Evolutionary conservation across 306 rosid species (phyloP).

Genomic region (Ochetophila trinervis): DNA sequence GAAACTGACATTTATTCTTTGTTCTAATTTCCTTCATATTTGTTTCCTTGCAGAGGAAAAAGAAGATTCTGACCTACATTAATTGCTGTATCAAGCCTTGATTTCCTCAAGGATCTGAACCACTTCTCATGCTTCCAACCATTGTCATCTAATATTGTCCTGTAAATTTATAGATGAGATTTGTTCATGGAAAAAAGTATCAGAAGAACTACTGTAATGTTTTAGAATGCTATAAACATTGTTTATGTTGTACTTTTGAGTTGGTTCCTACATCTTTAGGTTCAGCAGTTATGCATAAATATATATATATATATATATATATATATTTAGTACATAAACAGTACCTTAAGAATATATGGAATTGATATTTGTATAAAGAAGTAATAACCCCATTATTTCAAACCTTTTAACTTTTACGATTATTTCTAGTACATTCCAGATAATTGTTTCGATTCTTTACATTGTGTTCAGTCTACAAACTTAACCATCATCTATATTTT

Average conservation of each 20-base stretch:
- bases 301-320: no score
- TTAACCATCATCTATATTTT: not conserved
- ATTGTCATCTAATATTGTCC: conserved; percentile 17
- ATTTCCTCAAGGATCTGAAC: conserved; percentile 22
- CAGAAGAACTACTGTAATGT: conserved; percentile 14
- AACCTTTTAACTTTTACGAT: no score
- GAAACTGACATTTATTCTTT: not conserved
- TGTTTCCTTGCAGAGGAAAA: conserved; percentile 53
- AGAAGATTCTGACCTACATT: conserved; percentile 58
- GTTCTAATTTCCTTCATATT: conserved; percentile 17
- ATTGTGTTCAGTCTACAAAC: not conserved
- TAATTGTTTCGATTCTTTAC: not conserved
- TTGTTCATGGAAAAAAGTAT: conserved; percentile 22
- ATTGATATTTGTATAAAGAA: no score
- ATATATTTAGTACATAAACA: no score
- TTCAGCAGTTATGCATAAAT: no score
- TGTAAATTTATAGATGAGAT: conserved; percentile 31
- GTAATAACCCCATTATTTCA: no score
- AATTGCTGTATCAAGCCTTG: conserved; percentile 67
- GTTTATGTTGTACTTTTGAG: conserved; percentile 3
- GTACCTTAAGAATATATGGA: no score
- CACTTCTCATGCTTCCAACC: conserved; percentile 22
- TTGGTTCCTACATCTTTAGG: not conserved
- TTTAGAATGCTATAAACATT: not conserved
- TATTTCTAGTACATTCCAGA: not conserved